Evolutionary conservation across 2,329 filamentous ascomycete species (phyloP), one percentile per base, ranked within the genome.

Genomic region (Paecilomyces sp.): DNA sequence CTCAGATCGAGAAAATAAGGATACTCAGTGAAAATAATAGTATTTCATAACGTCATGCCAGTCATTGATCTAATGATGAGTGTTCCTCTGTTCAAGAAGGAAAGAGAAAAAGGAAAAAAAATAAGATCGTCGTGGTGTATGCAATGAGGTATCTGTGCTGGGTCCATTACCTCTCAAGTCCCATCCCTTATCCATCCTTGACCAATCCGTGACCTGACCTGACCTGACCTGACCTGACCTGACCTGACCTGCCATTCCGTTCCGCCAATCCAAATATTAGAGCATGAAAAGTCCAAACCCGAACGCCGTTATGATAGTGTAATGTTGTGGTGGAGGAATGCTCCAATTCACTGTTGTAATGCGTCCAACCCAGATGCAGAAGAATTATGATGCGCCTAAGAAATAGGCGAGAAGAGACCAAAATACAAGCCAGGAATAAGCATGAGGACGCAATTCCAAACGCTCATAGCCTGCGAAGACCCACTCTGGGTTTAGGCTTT

Each of bases 401-500:
- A 41, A 11, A 41, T 8, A 41, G 15, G 36, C 36, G 36, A 41
- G 13, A 41, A 41, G n/a, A n/a, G n/a, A n/a, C 13, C 36, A 41
- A 41, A n/a, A 41, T 15, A 41, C 36, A 11, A 3, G 13, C 36
- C 36, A 41, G 36, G 15, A 41, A 41, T 3, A 41, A 41, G 36
- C 13, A 41, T 15, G n/a, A 6, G 36, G 13, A n/a, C n/a, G 36
- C 36, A 41, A 15, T 41, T 11, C n/a, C 34, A 36, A 36, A n/a
- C 15, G 13, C 13, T 68, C 60, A 75, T 36, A 75, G 63, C 54
- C 74, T 67, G 36, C 73, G 71, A 30, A 75, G 64, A 0, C 74
- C 74, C 55, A 72, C 68, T 13, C 74, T 68, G 1, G 74, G 68
- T 60, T 75, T 75, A 6, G 63, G 33, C 56, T 73, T 74, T 25